These are phyloP conservation scores for Macrolepiota fuliginosa DNA, from an alignment of 768 basidiomycete genomes.

Conservation along the genomic window DNA sequence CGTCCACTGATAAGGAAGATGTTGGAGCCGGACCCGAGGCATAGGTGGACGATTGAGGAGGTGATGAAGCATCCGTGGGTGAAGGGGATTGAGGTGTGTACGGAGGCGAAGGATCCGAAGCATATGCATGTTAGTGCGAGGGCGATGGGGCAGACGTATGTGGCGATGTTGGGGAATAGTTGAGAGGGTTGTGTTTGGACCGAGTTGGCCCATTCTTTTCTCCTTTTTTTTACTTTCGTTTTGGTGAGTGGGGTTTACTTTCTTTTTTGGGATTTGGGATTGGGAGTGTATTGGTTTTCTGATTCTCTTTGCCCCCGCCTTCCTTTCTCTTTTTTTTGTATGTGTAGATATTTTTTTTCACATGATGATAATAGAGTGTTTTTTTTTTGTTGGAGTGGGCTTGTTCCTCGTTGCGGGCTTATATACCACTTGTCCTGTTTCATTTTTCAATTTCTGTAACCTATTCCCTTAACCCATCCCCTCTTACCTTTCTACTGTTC, in stretches of 20 bases:
- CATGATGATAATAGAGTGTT: neutral
- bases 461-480: neutral
- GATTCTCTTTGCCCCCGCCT: no score
- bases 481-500: no score
- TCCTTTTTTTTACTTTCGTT: neutral
- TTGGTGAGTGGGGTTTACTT: neutral
- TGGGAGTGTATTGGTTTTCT: no score
- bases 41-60: slow-evolving; percentile 75
- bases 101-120: slow-evolving; percentile 55
- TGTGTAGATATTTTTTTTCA: neutral
- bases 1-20: slow-evolving; percentile 83
- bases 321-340: neutral
- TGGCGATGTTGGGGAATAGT: slow-evolving; percentile 17
- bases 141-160: slow-evolving; percentile 54
- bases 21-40: slow-evolving; percentile 92
- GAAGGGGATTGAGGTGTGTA: slow-evolving; percentile 78
- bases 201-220: neutral
- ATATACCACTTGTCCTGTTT: neutral
- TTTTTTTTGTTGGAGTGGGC: neutral
- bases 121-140: slow-evolving; percentile 73
- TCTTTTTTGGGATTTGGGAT: neutral
- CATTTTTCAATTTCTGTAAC: neutral
- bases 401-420: neutral
- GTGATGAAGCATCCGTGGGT: slow-evolving; percentile 80
- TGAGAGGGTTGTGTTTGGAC: neutral